phyloP scores from a whole-genome alignment of 768 basidiomycete species.

The Ramaria rubella region DNA sequence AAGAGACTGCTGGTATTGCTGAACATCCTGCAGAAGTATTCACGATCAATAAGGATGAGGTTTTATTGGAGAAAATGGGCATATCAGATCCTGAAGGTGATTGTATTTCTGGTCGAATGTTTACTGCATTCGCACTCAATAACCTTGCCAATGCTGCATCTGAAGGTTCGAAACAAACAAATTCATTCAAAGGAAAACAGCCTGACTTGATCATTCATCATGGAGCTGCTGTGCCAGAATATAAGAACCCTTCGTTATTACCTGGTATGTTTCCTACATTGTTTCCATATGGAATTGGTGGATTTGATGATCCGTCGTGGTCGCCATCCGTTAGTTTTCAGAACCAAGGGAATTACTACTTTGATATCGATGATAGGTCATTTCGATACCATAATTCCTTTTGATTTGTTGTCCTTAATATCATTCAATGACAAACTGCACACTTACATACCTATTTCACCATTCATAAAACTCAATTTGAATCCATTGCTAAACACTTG shows the following conservation, averaged over 20 bases:
- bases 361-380: constrained; percentile 8
- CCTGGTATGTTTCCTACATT: constrained; percentile 15
- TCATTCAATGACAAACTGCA: constrained; percentile 13
- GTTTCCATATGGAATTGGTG: constrained; percentile 16
- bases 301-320: constrained; percentile 10
- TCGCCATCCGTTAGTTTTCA: not conserved
- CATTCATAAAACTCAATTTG: constrained; percentile 4
- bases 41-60: not conserved
- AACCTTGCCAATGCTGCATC: not conserved
- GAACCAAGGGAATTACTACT: constrained; percentile 9
- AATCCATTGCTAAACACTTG: constrained; percentile 1
- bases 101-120: constrained; percentile 18
- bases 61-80: constrained; percentile 26
- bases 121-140: constrained; percentile 15
- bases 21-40: not conserved
- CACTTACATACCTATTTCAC: constrained; percentile 9
- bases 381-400: constrained; percentile 19
- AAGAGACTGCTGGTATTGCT: not conserved
- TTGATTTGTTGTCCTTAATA: constrained; percentile 17
- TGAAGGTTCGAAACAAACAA: not conserved
- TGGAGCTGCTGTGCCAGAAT: not conserved
- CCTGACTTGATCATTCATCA: constrained; percentile 2
- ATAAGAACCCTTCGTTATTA: constrained; percentile 9
- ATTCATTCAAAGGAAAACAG: not conserved
- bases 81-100: constrained; percentile 25